Conservation (phyloP, 129 eudicot genomes). For the Ambrosia artemisiifolia region DNA sequence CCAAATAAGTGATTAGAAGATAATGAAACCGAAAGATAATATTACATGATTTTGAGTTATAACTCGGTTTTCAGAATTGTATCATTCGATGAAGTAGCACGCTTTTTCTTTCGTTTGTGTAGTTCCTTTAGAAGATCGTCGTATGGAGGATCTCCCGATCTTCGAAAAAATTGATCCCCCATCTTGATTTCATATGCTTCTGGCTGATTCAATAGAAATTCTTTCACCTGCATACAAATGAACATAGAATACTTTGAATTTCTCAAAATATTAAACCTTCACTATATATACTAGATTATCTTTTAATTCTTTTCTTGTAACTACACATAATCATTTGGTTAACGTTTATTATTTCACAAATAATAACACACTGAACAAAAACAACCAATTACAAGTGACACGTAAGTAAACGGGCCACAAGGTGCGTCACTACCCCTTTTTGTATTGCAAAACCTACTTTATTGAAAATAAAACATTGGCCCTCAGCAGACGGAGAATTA, state of each 20-base stretch:
- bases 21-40: not conserved
- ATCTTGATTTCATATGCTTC: constrained; percentile 92
- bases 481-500: too few species aligned
- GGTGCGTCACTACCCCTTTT: too few species aligned
- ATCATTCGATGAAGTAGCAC: constrained; percentile 11
- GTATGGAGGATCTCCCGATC: constrained; percentile 80
- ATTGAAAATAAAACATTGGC: too few species aligned
- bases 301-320: too few species aligned
- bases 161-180: constrained; percentile 66
- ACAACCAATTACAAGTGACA: too few species aligned
- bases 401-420: too few species aligned
- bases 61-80: constrained; percentile 21
- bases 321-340: too few species aligned
- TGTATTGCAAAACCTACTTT: too few species aligned
- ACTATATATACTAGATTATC: too few species aligned
- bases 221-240: constrained; percentile 51
- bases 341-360: too few species aligned
- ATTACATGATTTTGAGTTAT: constrained; percentile 1
- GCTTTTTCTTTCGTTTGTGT: constrained; percentile 24
- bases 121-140: constrained; percentile 61
- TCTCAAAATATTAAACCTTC: too few species aligned
- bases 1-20: not conserved
- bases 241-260: not conserved
- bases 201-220: constrained; percentile 67
- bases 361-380: too few species aligned